Evolutionary conservation across 805 yeast species (phyloP).

Genomic region (Ogataea salicorniae): DNA sequence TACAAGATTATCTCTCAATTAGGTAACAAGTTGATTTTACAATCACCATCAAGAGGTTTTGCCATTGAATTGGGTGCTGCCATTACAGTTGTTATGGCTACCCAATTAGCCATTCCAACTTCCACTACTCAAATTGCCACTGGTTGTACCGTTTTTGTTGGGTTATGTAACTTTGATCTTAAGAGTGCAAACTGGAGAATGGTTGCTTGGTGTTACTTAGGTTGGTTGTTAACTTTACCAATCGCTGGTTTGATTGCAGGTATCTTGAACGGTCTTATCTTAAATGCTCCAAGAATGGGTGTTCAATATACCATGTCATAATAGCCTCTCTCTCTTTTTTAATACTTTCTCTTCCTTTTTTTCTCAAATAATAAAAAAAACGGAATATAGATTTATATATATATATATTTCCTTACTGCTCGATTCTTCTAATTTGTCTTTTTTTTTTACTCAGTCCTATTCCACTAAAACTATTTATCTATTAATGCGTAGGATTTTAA

Average conservation of each 20-base stretch:
- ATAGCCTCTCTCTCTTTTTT: too few species aligned
- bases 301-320: constrained; percentile 21
- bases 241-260: constrained; percentile 72
- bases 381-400: too few species aligned
- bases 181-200: constrained; percentile 72
- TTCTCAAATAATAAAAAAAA: too few species aligned
- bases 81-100: constrained; percentile 67
- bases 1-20: constrained; percentile 61
- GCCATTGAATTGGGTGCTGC: constrained; percentile 77
- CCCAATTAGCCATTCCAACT: constrained; percentile 65
- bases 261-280: constrained; percentile 52
- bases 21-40: constrained; percentile 70
- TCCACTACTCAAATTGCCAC: constrained; percentile 77
- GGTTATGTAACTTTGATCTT: constrained; percentile 61
- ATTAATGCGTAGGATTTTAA: too few species aligned
- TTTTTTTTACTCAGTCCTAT: too few species aligned
- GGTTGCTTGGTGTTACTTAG: constrained; percentile 64
- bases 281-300: constrained; percentile 56
- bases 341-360: too few species aligned
- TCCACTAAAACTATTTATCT: too few species aligned
- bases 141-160: constrained; percentile 74
- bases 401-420: too few species aligned
- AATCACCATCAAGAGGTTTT: constrained; percentile 76
- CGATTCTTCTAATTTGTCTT: too few species aligned
- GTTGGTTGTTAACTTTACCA: constrained; percentile 72